Evolutionary conservation across 108 stramenopile genomes (phyloP).

Genomic region (Discostella pseudostelligera): DNA sequence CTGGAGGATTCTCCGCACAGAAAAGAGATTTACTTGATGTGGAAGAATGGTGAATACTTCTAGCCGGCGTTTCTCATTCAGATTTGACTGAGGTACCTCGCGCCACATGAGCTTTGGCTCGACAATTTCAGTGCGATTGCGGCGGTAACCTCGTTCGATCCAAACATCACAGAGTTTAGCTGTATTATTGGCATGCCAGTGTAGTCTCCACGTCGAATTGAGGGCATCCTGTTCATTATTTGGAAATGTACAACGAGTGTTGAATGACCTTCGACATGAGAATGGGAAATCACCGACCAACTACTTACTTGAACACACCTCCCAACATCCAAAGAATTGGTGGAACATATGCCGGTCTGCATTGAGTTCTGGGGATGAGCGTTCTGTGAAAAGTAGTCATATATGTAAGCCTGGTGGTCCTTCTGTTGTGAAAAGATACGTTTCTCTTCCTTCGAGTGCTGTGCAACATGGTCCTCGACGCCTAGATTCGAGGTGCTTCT

Average conservation of each 20-base stretch:
- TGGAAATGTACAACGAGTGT: not conserved
- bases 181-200: conserved; percentile 20
- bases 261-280: conserved; percentile 1
- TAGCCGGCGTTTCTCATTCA: conserved; percentile 5
- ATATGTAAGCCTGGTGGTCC: conserved; percentile 33
- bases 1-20: conserved; percentile 31
- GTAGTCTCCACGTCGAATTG: conserved; percentile 40
- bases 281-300: not conserved
- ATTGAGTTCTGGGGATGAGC: conserved; percentile 1
- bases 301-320: conserved; percentile 30
- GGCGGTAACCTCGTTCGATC: conserved; percentile 69
- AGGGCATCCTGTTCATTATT: conserved; percentile 25
- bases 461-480: not conserved
- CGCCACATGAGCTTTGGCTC: conserved; percentile 78
- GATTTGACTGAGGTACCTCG: conserved; percentile 42
- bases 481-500: not conserved
- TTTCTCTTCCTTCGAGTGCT: not conserved
- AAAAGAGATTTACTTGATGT: conserved; percentile 29
- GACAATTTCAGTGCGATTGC: conserved; percentile 54
- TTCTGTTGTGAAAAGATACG: conserved; percentile 3
- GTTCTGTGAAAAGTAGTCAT: conserved; percentile 33
- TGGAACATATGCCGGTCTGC: conserved; percentile 32
- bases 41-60: conserved; percentile 24
- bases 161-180: conserved; percentile 45
- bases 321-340: conserved; percentile 21